Evolutionary conservation across 2,329 filamentous ascomycete genomes (phyloP), one percentile per base, ranked within the genome.

Genomic region (Colletotrichum navitas): DNA sequence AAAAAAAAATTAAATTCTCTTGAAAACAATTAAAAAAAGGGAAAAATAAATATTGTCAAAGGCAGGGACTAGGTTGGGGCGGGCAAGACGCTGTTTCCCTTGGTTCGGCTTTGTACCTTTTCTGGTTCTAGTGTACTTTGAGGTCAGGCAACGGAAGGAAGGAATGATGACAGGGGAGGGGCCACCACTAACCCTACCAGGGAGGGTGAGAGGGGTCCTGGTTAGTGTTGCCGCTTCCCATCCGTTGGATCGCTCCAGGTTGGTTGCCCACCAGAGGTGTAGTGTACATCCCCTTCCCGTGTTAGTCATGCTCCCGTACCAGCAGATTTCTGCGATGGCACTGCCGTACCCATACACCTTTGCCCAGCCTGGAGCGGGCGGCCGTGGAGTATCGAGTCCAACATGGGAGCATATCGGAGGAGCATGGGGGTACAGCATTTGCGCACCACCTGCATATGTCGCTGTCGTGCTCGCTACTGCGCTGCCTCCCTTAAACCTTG

Each of bases 241-340:
- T 68, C 68, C 43, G 51, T 71, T 62, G 52, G 64, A 68, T 71
- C 64, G 52, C 49, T 62, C 65, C 11, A 55, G 21, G 68, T 58
- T 71, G 68, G 64, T 71, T 71, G 10, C 10, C 34, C 34, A 10
- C 11, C 34, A 36, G 34, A 36, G 34, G 34, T 36, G 34, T 34
- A 10, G 7, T 10, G 34, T 36, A 36, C 34, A 36, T 36, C 12
- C 18, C 6, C 59, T 29, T 62, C 11, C n/a, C n/a, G 18, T 24
- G 7, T 24, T 52, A 63, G 32, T 29, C 36, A 41, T 51, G 61
- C 61, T 41, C n/a, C 29, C 49, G 16, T 29, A 34, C 36, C 41
- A 26, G 18, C 32, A 29, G 32, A 34, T 41, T 36, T 59, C 51
- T 71, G 51, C 24, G 12, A 14, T 49, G 14, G 47, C 47, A 62